phyloP scores from a whole-genome alignment of 75 land plant species.

The Isoetes taiwanensis region DNA sequence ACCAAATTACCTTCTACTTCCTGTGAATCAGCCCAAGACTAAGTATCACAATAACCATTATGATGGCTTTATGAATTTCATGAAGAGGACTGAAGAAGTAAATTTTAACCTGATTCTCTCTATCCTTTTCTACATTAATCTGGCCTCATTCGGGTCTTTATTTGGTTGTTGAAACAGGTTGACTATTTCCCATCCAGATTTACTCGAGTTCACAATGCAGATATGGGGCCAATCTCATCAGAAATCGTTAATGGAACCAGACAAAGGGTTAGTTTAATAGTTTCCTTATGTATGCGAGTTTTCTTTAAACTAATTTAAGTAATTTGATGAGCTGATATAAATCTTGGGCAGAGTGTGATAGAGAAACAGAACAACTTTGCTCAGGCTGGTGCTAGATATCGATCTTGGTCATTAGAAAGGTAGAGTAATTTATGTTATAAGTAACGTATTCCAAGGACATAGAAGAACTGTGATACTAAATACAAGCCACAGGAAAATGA shows the following conservation, averaged over 20 bases:
- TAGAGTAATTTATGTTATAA: not conserved
- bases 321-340: too few species aligned
- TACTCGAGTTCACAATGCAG: not conserved
- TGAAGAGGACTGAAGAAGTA: conserved; percentile 2
- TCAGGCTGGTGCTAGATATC: not conserved
- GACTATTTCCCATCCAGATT: conserved; percentile 7
- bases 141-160: too few species aligned
- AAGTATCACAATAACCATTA: not conserved
- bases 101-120: too few species aligned
- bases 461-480: not conserved
- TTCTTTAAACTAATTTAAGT: too few species aligned
- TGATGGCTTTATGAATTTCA: conserved; percentile 6
- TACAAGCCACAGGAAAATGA: not conserved
- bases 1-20: not conserved
- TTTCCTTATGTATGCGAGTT: too few species aligned
- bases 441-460: too few species aligned
- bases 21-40: not conserved
- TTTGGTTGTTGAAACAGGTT: too few species aligned
- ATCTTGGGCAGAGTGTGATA: not conserved
- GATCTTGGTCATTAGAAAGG: conserved; percentile 4
- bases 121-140: too few species aligned
- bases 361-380: conserved; percentile 3
- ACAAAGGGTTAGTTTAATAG: not conserved
- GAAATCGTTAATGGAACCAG: not conserved
- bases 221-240: not conserved